Base-by-base conservation (phyloP, 2,329 filamentous ascomycete genomes). In the Pestalotiopsis sp. region DNA sequence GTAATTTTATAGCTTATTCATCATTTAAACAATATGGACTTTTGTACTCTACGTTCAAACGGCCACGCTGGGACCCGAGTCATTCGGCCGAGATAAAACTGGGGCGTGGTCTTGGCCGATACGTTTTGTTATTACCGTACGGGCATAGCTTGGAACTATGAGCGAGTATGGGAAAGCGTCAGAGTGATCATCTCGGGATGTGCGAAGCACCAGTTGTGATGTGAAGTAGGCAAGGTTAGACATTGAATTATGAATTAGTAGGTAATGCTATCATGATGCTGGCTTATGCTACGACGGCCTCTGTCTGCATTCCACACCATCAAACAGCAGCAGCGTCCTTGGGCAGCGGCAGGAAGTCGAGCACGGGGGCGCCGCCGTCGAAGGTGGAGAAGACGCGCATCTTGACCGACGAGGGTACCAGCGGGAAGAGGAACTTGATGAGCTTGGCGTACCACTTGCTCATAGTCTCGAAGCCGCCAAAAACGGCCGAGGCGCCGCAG, bases 381-480 rank as follows among this genome's bases (percentile, higher is more conserved):
- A 64, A 64, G 13, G 11, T 27, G 23, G 62, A 64, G 25, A 64
- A 64, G 39, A 64, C 20, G 62, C 62, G 62, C 62, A 64, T 64
- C 62, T 64, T 64, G 62, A 64, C 17, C 23, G 39, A 23, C 11
- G 62, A 49, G 4, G 62, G 39, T 9, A 64, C 25, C 62, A 23
- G 39, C 14, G 62, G 62, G 39, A 64, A 64, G n/a, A 64, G n/a
- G 23, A 49, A 20, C 62, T 64, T 49, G 39, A 64, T 27, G 12
- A 64, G n/a, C 25, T 52, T 45, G 31, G 62, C 20, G 39, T 55
- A 64, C 62, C 62, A 64, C 62, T 55, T 55, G 39, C 62, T 64
- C 62, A 64, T 64, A 14, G 39, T 49, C 62, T 64, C 62, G 20
- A 64, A 64, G 45, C 45, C 62, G 23, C 38, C 62, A 64, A 64